Evolutionary conservation across 345 rosid species (phyloP).

Genomic region (Acer yangbiense): DNA sequence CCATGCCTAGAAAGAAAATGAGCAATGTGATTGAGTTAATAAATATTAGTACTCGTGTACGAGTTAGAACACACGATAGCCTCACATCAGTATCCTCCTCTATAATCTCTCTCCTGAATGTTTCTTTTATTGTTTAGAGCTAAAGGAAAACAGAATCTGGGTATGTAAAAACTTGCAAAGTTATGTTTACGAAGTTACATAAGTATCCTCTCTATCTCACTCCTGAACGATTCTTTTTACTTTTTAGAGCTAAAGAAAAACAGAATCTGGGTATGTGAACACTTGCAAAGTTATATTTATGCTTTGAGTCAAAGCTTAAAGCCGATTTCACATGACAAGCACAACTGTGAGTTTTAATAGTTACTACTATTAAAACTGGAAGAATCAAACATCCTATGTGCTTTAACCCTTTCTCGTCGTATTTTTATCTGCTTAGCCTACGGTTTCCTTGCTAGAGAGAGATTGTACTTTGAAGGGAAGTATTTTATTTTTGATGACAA

Average conservation of each 20-base stretch:
- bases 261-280: background rate
- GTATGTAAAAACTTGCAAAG: background rate
- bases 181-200: background rate
- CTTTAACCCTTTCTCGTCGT: background rate
- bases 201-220: background rate
- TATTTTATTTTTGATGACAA: background rate
- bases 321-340: background rate
- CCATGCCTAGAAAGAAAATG: slow-evolving; percentile 16
- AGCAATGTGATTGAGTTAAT: background rate
- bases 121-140: background rate
- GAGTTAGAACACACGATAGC: background rate
- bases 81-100: background rate
- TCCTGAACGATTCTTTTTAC: background rate
- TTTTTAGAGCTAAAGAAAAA: background rate
- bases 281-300: background rate
- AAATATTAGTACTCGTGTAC: background rate
- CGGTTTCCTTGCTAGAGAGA: background rate
- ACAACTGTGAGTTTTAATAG: background rate
- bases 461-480: background rate
- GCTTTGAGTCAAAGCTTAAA: background rate
- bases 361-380: background rate
- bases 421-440: background rate
- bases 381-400: background rate
- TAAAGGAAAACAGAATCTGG: background rate
- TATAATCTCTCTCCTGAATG: background rate